phyloP scores from a whole-genome alignment of 78 protist genomes.

The Dictyostelium purpureum region DNA sequence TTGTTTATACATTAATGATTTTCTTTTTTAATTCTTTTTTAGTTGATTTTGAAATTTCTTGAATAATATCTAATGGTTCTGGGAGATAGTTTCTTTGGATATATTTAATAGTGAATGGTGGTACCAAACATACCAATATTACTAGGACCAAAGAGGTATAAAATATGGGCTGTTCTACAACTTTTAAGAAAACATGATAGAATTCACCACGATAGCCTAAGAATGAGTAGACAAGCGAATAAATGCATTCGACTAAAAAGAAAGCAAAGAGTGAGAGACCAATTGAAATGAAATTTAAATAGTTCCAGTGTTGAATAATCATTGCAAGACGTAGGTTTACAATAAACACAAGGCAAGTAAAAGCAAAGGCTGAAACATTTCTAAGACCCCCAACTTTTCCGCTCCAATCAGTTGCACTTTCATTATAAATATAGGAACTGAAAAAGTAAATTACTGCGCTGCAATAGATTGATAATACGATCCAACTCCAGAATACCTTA shows the following conservation, averaged over 20 bases:
- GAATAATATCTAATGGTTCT: slow-evolving; percentile 32
- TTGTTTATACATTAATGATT: neutral
- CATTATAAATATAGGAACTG: neutral
- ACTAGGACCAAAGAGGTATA: neutral
- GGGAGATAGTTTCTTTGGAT: slow-evolving; percentile 26
- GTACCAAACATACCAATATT: neutral
- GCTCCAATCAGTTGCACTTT: neutral
- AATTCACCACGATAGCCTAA: slow-evolving; percentile 12
- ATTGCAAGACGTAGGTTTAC: neutral
- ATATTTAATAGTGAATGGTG: neutral
- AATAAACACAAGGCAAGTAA: neutral
- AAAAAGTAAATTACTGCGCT: neutral
- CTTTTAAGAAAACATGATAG: neutral
- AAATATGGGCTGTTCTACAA: neutral
- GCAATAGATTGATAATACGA: slow-evolving; percentile 1
- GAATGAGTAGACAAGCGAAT: slow-evolving; percentile 4
- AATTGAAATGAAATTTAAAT: slow-evolving; percentile 6
- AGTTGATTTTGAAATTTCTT: slow-evolving; percentile 44
- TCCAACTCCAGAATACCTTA: slow-evolving; percentile 47
- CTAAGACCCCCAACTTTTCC: slow-evolving; percentile 28
- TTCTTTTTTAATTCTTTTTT: neutral
- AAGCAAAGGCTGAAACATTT: slow-evolving; percentile 4
- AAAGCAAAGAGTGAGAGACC: slow-evolving; percentile 39
- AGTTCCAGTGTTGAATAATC: neutral
- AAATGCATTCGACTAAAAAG: slow-evolving; percentile 7